Evolutionary conservation across 331 rosid genomes (phyloP).

Genomic region (Acacia pycnantha): DNA sequence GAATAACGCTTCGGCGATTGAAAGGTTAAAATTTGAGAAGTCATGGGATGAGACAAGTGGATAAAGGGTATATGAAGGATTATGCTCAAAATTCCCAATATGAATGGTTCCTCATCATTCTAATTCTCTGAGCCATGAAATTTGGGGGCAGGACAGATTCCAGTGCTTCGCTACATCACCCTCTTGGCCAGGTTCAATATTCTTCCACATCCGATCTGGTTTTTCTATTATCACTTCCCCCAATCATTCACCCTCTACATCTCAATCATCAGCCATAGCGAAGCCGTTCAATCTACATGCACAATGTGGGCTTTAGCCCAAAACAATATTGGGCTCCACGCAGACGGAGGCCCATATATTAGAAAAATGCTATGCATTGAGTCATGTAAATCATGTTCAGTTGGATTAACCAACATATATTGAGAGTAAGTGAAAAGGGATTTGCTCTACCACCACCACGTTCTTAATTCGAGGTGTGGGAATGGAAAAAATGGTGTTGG

Average conservation of each 20-base stretch:
- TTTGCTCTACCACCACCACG: no score
- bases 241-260: conserved; percentile 5
- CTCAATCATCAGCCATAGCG: neutral
- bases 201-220: neutral
- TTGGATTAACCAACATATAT: no score
- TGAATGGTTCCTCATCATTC: neutral
- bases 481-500: no score
- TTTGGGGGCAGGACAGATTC: conserved; percentile 19
- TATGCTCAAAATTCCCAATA: conserved; percentile 27
- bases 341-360: neutral
- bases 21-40: neutral
- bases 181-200: neutral
- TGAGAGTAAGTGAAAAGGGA: no score
- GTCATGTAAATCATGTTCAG: neutral
- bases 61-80: conserved; percentile 17
- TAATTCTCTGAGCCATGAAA: conserved; percentile 1
- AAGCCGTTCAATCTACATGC: no score
- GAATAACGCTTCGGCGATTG: accelerated
- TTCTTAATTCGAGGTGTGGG: no score
- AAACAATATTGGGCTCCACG: neutral
- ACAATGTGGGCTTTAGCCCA: neutral
- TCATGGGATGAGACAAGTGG: neutral
- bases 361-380: neutral
- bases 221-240: neutral
- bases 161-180: neutral